phyloP scores from a whole-genome alignment of 208 protist species.

The Acanthamoeba lenticulata region DNA sequence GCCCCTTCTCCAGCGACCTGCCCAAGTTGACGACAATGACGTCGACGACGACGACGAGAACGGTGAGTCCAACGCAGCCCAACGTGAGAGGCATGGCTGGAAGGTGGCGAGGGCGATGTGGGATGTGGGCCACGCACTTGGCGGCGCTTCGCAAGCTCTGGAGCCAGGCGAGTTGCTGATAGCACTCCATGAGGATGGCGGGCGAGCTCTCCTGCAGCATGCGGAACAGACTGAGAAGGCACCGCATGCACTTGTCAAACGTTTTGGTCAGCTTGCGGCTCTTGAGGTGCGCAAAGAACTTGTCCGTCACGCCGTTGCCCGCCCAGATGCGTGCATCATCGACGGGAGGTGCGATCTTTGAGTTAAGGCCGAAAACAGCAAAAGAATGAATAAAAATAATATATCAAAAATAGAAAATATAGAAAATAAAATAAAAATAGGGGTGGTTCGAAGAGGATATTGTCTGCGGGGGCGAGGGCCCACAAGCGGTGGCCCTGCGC shows the following conservation, averaged over 20 bases:
- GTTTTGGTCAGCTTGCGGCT: not conserved
- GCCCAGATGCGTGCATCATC: slow-evolving; percentile 14
- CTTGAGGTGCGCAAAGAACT: slow-evolving; percentile 30
- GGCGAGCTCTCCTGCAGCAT: slow-evolving; percentile 31
- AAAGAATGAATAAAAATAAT: not conserved
- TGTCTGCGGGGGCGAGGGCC: slow-evolving; percentile 21
- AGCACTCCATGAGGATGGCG: slow-evolving; percentile 14
- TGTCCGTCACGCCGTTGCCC: not conserved
- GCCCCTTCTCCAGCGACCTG: not conserved
- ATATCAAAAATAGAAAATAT: not conserved
- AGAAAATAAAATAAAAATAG: not conserved
- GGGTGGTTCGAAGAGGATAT: not conserved
- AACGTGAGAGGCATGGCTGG: no score
- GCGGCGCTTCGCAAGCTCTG: not conserved
- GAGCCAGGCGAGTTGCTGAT: slow-evolving; percentile 54
- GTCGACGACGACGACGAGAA: not conserved
- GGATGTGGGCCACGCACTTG: not conserved
- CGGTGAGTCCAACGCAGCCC: not conserved
- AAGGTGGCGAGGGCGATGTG: no score
- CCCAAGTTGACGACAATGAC: not conserved
- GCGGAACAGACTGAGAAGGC: not conserved
- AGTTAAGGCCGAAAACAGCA: slow-evolving; percentile 7
- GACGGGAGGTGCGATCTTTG: not conserved
- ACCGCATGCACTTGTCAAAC: slow-evolving; percentile 54
- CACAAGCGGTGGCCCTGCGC: slow-evolving; percentile 19